phyloP scores from a whole-genome alignment of 208 protist genomes.

The Acanthamoeba polyphaga region DNA sequence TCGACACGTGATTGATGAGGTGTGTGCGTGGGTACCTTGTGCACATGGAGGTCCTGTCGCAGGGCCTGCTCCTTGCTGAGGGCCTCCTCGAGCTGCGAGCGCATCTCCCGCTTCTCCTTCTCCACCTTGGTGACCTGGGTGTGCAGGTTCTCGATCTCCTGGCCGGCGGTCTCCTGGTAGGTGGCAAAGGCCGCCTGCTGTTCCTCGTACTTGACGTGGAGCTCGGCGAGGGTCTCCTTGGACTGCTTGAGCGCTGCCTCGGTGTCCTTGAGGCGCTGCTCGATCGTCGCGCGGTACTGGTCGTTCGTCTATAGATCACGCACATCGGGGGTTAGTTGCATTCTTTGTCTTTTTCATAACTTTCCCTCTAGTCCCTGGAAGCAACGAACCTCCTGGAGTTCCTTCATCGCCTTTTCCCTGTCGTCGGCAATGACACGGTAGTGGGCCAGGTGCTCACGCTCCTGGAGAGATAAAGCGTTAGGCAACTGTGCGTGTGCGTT shows the following conservation, averaged over 20 bases:
- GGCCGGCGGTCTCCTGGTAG: neutral
- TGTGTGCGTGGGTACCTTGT: neutral
- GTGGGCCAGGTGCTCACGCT: conserved; percentile 23
- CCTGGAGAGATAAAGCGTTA: neutral
- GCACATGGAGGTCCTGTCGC: neutral
- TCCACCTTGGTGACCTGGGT: neutral
- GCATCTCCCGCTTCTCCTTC: neutral
- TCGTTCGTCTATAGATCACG: neutral
- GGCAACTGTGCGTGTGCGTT: neutral
- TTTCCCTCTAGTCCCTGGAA: too few species aligned
- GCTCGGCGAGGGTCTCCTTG: neutral
- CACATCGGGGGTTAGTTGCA: too few species aligned
- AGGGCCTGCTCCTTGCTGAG: neutral
- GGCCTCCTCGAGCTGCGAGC: neutral
- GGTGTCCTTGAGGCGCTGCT: neutral
- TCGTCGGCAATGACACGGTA: conserved; percentile 15
- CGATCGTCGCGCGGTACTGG: conserved; percentile 12
- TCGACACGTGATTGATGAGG: too few species aligned
- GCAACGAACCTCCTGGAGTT: neutral
- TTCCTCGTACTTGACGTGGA: neutral
- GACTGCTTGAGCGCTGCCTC: conserved; percentile 1
- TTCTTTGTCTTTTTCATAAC: too few species aligned
- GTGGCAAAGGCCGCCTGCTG: conserved; percentile 23
- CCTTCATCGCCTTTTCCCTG: neutral
- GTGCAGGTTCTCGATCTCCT: neutral